Base-by-base conservation (phyloP, 108 stramenopile species). In the Skeletonema grethae region DNA sequence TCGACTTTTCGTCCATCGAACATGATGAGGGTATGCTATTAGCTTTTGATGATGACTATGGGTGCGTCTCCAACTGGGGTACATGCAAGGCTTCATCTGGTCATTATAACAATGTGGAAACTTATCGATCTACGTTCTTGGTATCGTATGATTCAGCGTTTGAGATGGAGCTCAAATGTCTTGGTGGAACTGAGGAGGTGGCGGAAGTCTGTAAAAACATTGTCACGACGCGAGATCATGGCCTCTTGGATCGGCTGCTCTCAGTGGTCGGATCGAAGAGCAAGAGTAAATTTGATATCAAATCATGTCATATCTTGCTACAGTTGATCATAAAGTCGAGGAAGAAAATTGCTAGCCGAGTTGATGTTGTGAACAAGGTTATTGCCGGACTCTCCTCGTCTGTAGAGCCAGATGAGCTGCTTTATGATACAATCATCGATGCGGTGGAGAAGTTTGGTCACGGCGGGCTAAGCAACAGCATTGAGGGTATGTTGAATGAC, bases 101-200 rank as follows among this genome's bases (percentile, higher is more conserved):
- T 5, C 0, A 3, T 34, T 34, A 34, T 34, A 3, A 34, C 4
- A 5, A 1, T n/a, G 22, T 7, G 10, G 0, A 64, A 46, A 25
- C 29, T 1, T 25, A 48, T 16, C 1, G 15, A 6, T 2, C 45
- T 5, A 55, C 48, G 48, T 64, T 64, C 46, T 39, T 64, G 8
- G 13, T 64, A 25, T 25, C 63, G 15, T 64, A 64, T 39, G 50
- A 55, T 64, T 18, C 12, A 39, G 38, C 13, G 12, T 48, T 39
- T 39, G 50, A 64, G 25, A 24, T 20, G 15, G 63, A 64, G 63
- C 3, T 64, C 3, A 64, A 64, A 20, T 48, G 50, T 56, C 20
- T 20, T 0, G 45, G n/a, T 48, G 63, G 63, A 7, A 13, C 11
- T 56, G 50, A 20, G 18, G 63, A 46, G 29, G 38, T 39, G 25